Conservation (phyloP, 371 early-diverging fungal genomes). For the Lichtheimia corymbifera region DNA sequence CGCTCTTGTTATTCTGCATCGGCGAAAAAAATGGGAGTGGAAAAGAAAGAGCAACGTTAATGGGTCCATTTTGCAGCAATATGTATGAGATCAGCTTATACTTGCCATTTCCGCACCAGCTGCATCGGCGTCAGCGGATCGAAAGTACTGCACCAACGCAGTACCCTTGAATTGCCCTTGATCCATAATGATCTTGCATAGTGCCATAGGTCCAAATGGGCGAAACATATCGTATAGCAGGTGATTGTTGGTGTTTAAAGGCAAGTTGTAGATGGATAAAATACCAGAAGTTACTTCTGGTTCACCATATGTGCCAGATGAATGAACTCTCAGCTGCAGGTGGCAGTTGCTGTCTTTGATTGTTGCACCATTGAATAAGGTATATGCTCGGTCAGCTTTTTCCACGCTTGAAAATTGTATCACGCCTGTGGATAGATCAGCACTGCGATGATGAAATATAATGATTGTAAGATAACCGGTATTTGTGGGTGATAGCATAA, state of each 20-base stretch:
- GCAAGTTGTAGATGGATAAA: conserved; percentile 8
- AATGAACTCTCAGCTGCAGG: conserved; percentile 29
- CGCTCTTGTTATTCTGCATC: conserved; percentile 1
- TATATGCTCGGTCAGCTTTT: conserved; percentile 13
- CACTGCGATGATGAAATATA: background rate
- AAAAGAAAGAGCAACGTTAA: background rate
- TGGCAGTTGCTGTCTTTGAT: background rate
- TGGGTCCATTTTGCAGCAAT: background rate
- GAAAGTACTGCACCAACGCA: conserved; percentile 52
- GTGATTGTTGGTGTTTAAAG: background rate
- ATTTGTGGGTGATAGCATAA: background rate
- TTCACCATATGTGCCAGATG: background rate
- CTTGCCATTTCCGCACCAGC: conserved; percentile 44
- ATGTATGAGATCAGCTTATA: background rate
- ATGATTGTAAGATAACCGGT: background rate
- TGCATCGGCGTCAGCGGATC: conserved; percentile 28
- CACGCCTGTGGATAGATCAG: background rate
- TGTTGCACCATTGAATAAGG: conserved; percentile 8
- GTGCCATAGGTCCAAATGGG: background rate
- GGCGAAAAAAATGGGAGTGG: no score
- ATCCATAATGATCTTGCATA: conserved; percentile 21
- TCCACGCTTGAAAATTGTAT: conserved; percentile 6
- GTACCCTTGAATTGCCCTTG: conserved; percentile 38
- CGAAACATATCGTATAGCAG: background rate
- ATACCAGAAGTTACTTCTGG: background rate